Evolutionary conservation across 345 rosid genomes (phyloP).

Genomic region (Cardamine resedifolia): DNA sequence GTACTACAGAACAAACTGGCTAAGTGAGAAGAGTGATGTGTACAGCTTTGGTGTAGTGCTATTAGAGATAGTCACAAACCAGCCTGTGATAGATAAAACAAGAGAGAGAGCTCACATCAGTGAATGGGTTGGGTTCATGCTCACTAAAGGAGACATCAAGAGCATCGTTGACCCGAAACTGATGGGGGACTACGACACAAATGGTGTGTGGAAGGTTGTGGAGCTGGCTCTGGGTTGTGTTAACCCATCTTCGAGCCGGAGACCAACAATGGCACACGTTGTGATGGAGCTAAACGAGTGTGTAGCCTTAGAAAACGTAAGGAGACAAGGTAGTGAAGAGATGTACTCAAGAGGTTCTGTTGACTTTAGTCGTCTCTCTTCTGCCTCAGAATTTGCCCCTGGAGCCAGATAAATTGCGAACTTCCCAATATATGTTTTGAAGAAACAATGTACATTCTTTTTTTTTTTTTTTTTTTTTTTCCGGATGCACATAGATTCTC

Average conservation of each 20-base stretch:
- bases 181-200: conserved; percentile 36
- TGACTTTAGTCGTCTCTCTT: background rate
- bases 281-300: conserved; percentile 47
- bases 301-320: conserved; percentile 22
- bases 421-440: background rate
- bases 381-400: background rate
- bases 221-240: conserved; percentile 52
- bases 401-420: background rate
- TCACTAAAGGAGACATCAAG: conserved; percentile 46
- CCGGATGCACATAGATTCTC: no score
- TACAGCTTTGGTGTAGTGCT: conserved; percentile 59
- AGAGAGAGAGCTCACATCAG: conserved; percentile 36
- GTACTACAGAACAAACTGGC: conserved; percentile 36
- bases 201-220: conserved; percentile 48
- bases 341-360: background rate
- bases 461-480: no score
- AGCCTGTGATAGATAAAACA: conserved; percentile 36
- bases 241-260: conserved; percentile 16
- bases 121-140: conserved; percentile 43
- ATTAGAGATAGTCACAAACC: conserved; percentile 52
- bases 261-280: conserved; percentile 49
- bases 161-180: conserved; percentile 50
- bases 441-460: background rate
- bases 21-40: conserved; percentile 55
- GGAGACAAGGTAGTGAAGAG: conserved; percentile 25